phyloP scores from a whole-genome alignment of 108 stramenopile species.

The Mediolabrus comicus region DNA sequence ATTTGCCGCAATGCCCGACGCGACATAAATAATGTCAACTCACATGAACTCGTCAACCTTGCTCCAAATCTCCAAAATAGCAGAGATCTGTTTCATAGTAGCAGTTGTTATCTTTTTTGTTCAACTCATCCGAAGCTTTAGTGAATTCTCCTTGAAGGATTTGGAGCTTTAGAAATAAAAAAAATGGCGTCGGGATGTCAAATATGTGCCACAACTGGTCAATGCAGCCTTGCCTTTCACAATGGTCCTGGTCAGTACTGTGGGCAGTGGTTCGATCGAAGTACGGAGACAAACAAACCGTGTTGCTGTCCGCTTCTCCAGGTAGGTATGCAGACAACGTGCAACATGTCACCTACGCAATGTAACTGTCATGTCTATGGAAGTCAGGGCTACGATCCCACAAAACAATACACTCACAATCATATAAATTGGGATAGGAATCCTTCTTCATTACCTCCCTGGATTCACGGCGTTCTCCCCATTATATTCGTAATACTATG shows the following conservation, averaged over 20 bases:
- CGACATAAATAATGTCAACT: too few relatives aligned
- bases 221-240: conserved; percentile 37
- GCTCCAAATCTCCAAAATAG: neutral
- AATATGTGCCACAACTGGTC: conserved; percentile 30
- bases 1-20: too few relatives aligned
- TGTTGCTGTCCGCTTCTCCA: conserved; percentile 37
- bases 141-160: neutral
- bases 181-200: conserved; percentile 21
- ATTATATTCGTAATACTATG: conserved; percentile 3
- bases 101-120: neutral
- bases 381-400: neutral
- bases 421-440: neutral
- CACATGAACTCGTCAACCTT: neutral
- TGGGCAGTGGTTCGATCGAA: conserved; percentile 16
- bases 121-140: neutral
- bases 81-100: neutral
- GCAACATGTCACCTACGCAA: conserved; percentile 29
- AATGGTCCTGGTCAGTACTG: conserved; percentile 42
- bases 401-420: neutral
- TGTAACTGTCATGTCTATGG: conserved; percentile 24
- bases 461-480: too few relatives aligned
- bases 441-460: neutral
- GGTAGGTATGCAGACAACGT: neutral
- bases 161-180: neutral
- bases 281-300: conserved; percentile 2